phyloP scores from a whole-genome alignment of 1,284 basidiomycete genomes.

The Pterulicium gracile region DNA sequence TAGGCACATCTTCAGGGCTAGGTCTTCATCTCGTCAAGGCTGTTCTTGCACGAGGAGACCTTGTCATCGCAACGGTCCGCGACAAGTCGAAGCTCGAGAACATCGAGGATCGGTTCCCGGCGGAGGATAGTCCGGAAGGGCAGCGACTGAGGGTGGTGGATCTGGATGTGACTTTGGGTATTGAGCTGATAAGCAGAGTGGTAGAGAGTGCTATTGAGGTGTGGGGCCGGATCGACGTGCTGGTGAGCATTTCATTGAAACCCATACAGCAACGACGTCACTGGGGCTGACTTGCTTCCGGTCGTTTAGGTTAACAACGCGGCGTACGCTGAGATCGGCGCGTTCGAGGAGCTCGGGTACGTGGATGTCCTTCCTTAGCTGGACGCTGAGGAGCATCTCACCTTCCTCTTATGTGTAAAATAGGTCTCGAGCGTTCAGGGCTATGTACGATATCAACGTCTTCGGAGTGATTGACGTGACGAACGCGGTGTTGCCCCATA shows the following conservation, averaged over 20 bases:
- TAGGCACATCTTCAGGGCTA: constrained; percentile 24
- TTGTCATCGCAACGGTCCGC: constrained; percentile 19
- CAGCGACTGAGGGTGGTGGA: constrained; percentile 13
- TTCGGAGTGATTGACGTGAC: constrained; percentile 21
- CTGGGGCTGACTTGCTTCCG: no score
- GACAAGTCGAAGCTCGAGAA: constrained; percentile 15
- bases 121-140: constrained; percentile 17
- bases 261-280: no score
- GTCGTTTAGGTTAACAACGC: constrained; percentile 22
- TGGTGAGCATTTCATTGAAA: constrained; percentile 11
- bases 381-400: no score
- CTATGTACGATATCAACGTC: constrained; percentile 21
- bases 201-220: constrained; percentile 16
- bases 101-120: constrained; percentile 17
- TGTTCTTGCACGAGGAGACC: constrained; percentile 21
- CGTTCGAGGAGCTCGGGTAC: constrained; percentile 23
- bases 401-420: not conserved
- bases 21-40: constrained; percentile 18
- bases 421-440: constrained; percentile 14
- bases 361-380: constrained; percentile 8
- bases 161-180: constrained; percentile 20
- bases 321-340: constrained; percentile 16
- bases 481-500: constrained; percentile 6
- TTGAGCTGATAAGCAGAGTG: constrained; percentile 13
- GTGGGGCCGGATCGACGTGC: constrained; percentile 23